phyloP scores from a whole-genome alignment of 805 yeast species.

The Candida boidinii region DNA sequence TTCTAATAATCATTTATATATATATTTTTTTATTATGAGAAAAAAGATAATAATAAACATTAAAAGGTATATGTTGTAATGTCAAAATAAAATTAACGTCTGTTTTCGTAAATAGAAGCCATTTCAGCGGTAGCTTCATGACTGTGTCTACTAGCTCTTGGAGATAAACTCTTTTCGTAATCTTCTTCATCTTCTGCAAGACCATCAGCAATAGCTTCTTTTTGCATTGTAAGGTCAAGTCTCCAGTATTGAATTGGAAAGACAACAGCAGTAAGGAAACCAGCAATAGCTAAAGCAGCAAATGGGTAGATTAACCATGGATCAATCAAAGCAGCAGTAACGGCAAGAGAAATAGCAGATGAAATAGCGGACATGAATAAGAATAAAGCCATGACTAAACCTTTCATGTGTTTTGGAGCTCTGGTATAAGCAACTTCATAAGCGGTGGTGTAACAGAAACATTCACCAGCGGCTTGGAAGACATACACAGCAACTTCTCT shows the following conservation, averaged over 20 bases:
- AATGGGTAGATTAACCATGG: constrained; percentile 36
- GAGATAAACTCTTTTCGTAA: too few species aligned
- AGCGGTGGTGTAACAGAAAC: constrained; percentile 41
- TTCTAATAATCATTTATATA: too few species aligned
- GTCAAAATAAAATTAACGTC: not conserved
- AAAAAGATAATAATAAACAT: constrained; percentile 7
- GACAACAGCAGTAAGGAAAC: constrained; percentile 23
- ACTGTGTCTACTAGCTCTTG: too few species aligned
- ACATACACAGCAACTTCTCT: constrained; percentile 21
- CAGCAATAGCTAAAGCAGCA: constrained; percentile 30
- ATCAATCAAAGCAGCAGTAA: constrained; percentile 31
- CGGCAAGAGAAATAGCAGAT: constrained; percentile 36
- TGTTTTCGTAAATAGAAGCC: not conserved
- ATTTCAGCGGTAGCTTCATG: not conserved
- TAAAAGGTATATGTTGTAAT: not conserved
- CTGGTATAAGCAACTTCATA: constrained; percentile 46
- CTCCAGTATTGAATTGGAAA: constrained; percentile 22
- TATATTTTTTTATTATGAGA: too few species aligned
- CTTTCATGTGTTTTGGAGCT: constrained; percentile 44
- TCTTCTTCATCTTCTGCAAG: too few species aligned
- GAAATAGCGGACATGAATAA: constrained; percentile 34
- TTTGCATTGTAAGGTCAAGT: constrained; percentile 20
- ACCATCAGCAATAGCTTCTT: constrained; percentile 13
- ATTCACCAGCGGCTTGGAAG: constrained; percentile 41
- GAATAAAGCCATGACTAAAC: constrained; percentile 39